Evolutionary conservation across 805 yeast genomes (phyloP).

Genomic region (Barnettozyma sp.): DNA sequence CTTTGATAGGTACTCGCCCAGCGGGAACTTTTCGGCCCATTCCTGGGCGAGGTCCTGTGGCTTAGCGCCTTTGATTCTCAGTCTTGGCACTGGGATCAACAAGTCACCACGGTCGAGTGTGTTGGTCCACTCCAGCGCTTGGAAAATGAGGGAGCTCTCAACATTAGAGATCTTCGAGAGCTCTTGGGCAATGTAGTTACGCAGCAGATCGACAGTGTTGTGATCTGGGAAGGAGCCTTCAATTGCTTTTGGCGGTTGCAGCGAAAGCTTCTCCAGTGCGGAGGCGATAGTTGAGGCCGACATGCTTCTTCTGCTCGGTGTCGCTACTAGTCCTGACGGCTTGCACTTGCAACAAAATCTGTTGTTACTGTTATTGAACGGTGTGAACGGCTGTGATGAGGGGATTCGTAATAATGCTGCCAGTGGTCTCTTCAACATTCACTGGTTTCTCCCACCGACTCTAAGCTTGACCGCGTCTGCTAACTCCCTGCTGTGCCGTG

Average conservation of each 20-base stretch:
- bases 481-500: no score
- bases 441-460: no score
- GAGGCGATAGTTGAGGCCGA: constrained; percentile 26
- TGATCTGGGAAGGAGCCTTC: constrained; percentile 66
- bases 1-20: constrained; percentile 57
- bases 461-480: no score
- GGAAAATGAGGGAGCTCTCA: constrained; percentile 59
- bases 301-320: constrained; percentile 16
- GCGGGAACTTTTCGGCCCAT: constrained; percentile 74
- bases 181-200: constrained; percentile 83
- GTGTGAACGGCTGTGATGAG: background rate
- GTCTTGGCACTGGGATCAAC: constrained; percentile 86
- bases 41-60: constrained; percentile 68
- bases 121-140: constrained; percentile 82
- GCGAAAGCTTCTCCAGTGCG: constrained; percentile 29
- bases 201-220: constrained; percentile 81
- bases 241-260: constrained; percentile 35
- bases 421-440: constrained; percentile 6
- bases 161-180: constrained; percentile 69
- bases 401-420: constrained; percentile 1
- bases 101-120: constrained; percentile 90
- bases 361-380: background rate
- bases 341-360: no score
- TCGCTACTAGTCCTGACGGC: no score
- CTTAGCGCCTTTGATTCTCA: constrained; percentile 76